Evolutionary conservation across 2,329 filamentous ascomycete species (phyloP), one percentile per base, ranked within the genome.

Genomic region (Myriosclerotinia scirpicola): DNA sequence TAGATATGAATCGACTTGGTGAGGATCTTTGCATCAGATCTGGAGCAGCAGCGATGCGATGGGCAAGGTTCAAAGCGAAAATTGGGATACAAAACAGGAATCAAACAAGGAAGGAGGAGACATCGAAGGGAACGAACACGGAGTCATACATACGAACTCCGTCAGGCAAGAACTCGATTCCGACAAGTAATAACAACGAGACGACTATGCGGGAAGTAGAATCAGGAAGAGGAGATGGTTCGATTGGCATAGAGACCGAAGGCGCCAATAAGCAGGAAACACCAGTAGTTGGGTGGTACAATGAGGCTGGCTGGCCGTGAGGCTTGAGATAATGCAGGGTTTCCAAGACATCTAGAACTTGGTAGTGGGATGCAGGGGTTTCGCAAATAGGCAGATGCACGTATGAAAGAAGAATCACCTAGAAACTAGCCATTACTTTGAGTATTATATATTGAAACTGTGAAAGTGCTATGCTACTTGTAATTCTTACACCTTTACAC

Each of bases 331-430:
- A 5, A 1, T 17, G 3, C 56, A 60, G 44, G 56, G 22, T 5
- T 15, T 22, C 17, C 2, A 38, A 48, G 12, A n/a, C 42, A n/a
- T 14, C 11, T 59, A 17, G 20, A 22, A 22, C 26, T 60, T n/a
- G 12, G 30, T 48, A 11, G 14, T 36, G 8, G 44, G n/a, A 50
- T 26, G 8, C 34, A 50, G 44, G 58, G 44, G 34, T 11, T 15
- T 50, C 17, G 1, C n/a, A 20, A 2, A 50, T 26, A 50, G 44
- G 34, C 34, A 38, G 30, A 38, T 36, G 5, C 14, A 61, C 26
- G 8, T 12, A 61, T 61, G 34, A 11, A 50, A 26, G n/a, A 40
- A 50, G 58, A 61, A 50, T 50, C 30, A 52, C 6, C n/a, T 50
- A 11, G 20, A 61, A 17, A 22, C 34, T 14, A 20, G 20, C 14